phyloP scores from a whole-genome alignment of 176 grass and related monocot genomes.

The Carex littledalei region DNA sequence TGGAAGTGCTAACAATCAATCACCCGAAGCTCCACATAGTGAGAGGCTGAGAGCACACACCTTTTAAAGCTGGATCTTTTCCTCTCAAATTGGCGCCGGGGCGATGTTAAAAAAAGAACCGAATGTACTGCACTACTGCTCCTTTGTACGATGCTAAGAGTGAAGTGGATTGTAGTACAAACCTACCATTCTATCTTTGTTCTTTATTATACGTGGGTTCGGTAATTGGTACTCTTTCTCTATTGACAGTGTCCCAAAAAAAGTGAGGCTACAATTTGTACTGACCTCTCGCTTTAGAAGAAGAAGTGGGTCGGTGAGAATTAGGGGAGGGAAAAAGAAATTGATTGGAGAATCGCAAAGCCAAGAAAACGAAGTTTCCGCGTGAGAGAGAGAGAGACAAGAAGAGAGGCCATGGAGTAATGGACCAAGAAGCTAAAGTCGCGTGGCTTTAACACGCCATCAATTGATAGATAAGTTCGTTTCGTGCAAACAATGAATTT shows the following conservation, averaged over 20 bases:
- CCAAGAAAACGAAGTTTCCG: background rate
- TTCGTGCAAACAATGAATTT: background rate
- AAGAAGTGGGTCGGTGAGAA: constrained; percentile 18
- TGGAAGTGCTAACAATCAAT: background rate
- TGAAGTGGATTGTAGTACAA: constrained; percentile 21
- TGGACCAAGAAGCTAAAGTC: background rate
- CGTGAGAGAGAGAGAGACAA: background rate
- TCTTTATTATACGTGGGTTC: constrained; percentile 1
- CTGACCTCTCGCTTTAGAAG: background rate
- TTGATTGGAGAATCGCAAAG: constrained; percentile 24
- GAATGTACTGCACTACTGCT: constrained; percentile 5
- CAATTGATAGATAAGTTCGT: background rate
- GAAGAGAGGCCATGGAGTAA: background rate
- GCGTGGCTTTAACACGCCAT: constrained; percentile 7
- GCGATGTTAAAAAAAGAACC: background rate
- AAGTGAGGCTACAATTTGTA: constrained; percentile 8
- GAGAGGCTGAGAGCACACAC: background rate
- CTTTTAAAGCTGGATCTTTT: background rate
- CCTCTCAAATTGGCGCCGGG: background rate
- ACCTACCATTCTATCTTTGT: background rate
- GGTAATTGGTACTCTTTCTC: background rate
- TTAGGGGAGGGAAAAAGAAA: background rate
- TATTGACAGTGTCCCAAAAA: background rate
- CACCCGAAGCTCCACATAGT: background rate
- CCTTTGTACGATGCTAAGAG: constrained; percentile 11